Evolutionary conservation across 2,329 filamentous ascomycete species (phyloP).

Genomic region (Dendrostoma leiphaemia): DNA sequence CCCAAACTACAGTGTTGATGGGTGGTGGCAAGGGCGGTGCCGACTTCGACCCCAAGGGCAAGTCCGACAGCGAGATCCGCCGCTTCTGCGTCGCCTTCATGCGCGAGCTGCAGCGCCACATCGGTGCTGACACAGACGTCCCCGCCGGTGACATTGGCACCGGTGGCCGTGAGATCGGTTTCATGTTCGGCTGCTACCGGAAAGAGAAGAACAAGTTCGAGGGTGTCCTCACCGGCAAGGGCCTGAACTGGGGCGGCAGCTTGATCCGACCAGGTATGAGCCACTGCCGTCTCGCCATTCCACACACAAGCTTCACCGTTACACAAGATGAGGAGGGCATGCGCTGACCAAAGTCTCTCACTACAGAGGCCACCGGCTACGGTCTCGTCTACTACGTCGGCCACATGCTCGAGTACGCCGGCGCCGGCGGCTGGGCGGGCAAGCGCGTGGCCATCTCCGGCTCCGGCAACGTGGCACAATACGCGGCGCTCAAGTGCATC

Average conservation of each 20-base stretch:
- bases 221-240: slow-evolving; percentile 95
- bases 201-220: slow-evolving; percentile 87
- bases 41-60: slow-evolving; percentile 99
- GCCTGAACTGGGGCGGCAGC: slow-evolving; percentile 85
- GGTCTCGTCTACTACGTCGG: slow-evolving; percentile 95
- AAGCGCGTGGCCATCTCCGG: slow-evolving; percentile 96
- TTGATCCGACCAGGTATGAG: slow-evolving; percentile 73
- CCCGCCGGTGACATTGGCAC: slow-evolving; percentile 98
- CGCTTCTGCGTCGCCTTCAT: slow-evolving; percentile 97
- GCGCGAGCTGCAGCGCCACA: slow-evolving; percentile 93
- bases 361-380: slow-evolving; percentile 84
- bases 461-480: slow-evolving; percentile 97
- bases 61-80: slow-evolving; percentile 95
- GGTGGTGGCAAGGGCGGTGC: slow-evolving; percentile 96
- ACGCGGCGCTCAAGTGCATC: slow-evolving; percentile 92
- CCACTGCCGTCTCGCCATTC: too few relatives aligned
- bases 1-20: slow-evolving; percentile 68
- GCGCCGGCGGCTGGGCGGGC: slow-evolving; percentile 80
- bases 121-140: slow-evolving; percentile 92
- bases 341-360: slow-evolving; percentile 2
- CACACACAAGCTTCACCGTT: neutral
- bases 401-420: slow-evolving; percentile 92
- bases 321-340: too few relatives aligned
- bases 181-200: slow-evolving; percentile 92
- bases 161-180: slow-evolving; percentile 87